Evolutionary conservation across 768 basidiomycete species (phyloP).

Genomic region (Hydnum rufescens): DNA sequence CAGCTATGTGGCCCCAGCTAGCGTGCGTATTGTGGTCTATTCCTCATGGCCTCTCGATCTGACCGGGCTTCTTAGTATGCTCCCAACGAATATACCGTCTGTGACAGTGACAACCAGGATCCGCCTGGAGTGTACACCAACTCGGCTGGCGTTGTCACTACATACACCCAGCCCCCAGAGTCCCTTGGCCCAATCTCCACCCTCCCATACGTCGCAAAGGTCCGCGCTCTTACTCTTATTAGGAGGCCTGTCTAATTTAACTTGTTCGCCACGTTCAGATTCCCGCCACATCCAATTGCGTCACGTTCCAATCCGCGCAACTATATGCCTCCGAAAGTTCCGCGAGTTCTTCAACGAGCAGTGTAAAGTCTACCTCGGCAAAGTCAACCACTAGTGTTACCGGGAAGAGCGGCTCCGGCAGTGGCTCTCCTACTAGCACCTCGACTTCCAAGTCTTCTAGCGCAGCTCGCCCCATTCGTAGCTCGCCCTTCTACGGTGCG

Average conservation of each 20-base stretch:
- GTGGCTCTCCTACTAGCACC: not conserved
- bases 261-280: constrained; percentile 9
- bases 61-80: constrained; percentile 6
- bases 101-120: constrained; percentile 14
- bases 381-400: too few relatives aligned
- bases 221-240: not conserved
- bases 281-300: constrained; percentile 16
- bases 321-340: constrained; percentile 4
- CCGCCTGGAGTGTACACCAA: constrained; percentile 11
- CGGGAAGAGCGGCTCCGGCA: too few relatives aligned
- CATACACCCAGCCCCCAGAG: not conserved
- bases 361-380: not conserved
- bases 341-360: not conserved
- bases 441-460: not conserved
- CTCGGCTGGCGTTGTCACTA: constrained; percentile 10
- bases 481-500: not conserved
- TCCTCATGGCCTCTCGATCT: not conserved
- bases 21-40: not conserved
- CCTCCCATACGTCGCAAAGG: constrained; percentile 13
- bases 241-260: not conserved
- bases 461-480: not conserved
- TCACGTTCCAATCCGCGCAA: constrained; percentile 11
- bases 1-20: constrained; percentile 11
- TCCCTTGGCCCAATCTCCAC: constrained; percentile 11
- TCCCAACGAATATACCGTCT: constrained; percentile 11